Evolutionary conservation across 306 rosid species (phyloP).

Genomic region (Prunus fruticosa): DNA sequence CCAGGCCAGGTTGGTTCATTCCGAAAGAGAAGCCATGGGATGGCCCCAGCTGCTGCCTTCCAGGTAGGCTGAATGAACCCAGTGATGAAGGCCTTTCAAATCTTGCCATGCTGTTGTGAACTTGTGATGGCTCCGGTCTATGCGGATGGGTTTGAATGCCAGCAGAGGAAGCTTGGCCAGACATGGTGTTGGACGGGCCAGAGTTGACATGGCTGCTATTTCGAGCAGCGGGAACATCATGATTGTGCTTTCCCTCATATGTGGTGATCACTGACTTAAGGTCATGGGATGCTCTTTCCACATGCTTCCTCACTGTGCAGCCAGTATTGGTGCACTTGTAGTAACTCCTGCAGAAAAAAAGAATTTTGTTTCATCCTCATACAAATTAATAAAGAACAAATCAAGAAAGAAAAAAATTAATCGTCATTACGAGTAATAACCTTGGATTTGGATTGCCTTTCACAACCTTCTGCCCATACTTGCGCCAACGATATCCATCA

Average conservation of each 20-base stretch:
- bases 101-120: constrained; percentile 57
- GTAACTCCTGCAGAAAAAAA: constrained; percentile 72
- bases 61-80: constrained; percentile 54
- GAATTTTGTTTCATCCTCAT: neutral
- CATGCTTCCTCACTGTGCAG: constrained; percentile 95
- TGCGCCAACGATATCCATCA: constrained; percentile 97
- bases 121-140: constrained; percentile 65
- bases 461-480: constrained; percentile 95
- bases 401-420: neutral
- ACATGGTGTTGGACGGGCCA: constrained; percentile 32
- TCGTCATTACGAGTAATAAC: constrained; percentile 26
- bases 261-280: constrained; percentile 91
- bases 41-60: constrained; percentile 68
- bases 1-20: constrained; percentile 62
- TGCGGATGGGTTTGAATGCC: constrained; percentile 45
- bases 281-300: constrained; percentile 94
- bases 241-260: constrained; percentile 95
- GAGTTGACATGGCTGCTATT: constrained; percentile 76
- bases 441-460: constrained; percentile 99
- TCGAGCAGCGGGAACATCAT: constrained; percentile 88
- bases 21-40: constrained; percentile 62
- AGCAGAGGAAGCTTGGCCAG: constrained; percentile 45
- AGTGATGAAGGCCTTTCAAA: constrained; percentile 53
- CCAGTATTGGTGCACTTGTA: constrained; percentile 93
- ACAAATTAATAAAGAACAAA: neutral